These are phyloP conservation scores for Termitomyces sp. DNA, from an alignment of 768 basidiomycete species.

Conservation along the genomic window DNA sequence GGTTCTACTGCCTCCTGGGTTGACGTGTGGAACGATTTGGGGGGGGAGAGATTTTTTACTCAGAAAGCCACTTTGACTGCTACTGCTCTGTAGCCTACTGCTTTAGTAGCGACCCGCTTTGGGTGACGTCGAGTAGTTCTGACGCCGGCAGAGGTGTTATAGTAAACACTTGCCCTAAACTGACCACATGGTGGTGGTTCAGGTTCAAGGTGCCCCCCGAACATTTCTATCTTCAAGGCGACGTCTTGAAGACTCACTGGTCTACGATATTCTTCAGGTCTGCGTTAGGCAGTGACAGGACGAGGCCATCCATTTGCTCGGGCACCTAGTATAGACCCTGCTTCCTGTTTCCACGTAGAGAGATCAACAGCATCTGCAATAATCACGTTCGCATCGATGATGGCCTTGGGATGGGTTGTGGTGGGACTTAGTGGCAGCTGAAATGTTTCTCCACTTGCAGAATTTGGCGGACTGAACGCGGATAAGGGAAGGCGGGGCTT, in stretches of 20 bases:
- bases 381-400: conserved; percentile 68
- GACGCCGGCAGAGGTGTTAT: too few species aligned
- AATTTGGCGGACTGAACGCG: conserved; percentile 68
- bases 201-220: too few species aligned
- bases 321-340: conserved; percentile 36
- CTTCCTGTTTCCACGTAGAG: conserved; percentile 46
- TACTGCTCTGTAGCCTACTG: too few species aligned
- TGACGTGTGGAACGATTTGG: too few species aligned
- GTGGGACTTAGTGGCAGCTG: conserved; percentile 66
- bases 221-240: too few species aligned
- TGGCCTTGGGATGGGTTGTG: conserved; percentile 50
- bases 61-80: too few species aligned
- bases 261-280: conserved; percentile 38
- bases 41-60: too few species aligned
- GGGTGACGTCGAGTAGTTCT: too few species aligned
- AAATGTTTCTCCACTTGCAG: conserved; percentile 61
- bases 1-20: too few species aligned
- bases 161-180: too few species aligned
- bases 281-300: conserved; percentile 42
- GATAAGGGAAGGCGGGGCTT: conserved; percentile 71
- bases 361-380: conserved; percentile 34
- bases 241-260: conserved; percentile 33
- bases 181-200: too few species aligned
- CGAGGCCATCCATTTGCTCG: conserved; percentile 51
- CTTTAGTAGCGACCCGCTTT: too few species aligned